Evolutionary conservation across 257 asterid species (phyloP), one percentile per base, ranked within the genome.

Genomic region (Catharanthus roseus): DNA sequence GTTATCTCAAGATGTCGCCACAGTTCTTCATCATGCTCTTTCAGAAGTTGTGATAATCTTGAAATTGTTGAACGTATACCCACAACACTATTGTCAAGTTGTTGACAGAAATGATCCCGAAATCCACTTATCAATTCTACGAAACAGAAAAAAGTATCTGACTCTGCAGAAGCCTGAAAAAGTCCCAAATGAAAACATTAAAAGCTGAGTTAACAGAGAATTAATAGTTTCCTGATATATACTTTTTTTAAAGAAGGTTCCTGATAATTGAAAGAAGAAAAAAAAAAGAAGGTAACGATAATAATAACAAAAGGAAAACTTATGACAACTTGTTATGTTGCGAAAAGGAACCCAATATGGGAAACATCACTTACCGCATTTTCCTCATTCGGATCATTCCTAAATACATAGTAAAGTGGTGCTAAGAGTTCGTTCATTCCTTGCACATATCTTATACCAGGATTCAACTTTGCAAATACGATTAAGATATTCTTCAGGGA

Each of bases 1-100:
- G 98, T 88, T 72, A 91, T 82, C 81, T 93, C 98, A 74, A 93
- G 98, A 83, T 93, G 98, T 51, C 98, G 96, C 98, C 98, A 93
- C 69, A 93, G 90, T 75, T 93, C 98, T 79, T 93, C 98, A 75
- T 93, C 97, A 75, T 89, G 98, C 79, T 89, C 96, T 86, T 89
- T 93, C 68, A 93, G 88, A 85, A 93, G 90, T 77, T 67, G 82
- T 31, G 98, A 93, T 72, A 93, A 77, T 75, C 88, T 93, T 54
- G 92, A 77, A 80, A 93, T 93, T 72, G 98, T 93, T 73, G 98
- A 80, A 70, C 97, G 93, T 67, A 93, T 93, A 15, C 98, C 98
- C 75, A 93, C 96, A 72, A 90, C 96, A 79, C 97, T 93, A 81
- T 91, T 91, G 75, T 93, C 98, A 70, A 93, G 97, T 85, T 93